A percentile compares a stretch with the other conserved stretches of the same genome.
Conservation (phyloP, 225 moss, liverwort and hornwort genomes). For the Polytrichum commune region DNA sequence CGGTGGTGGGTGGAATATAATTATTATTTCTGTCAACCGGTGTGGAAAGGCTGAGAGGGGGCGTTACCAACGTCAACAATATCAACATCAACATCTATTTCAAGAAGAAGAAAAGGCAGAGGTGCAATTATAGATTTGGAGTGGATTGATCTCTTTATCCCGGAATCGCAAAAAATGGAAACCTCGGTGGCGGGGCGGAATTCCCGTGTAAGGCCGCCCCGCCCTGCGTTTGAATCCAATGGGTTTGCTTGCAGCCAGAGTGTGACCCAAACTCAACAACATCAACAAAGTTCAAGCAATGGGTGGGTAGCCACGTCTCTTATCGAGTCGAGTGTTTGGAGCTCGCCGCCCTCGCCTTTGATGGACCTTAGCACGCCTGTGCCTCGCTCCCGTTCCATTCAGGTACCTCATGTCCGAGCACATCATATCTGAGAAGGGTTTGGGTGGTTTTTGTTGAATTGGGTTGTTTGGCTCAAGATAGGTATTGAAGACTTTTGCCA, state of each 20-base stretch:
- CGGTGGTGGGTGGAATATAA: neutral
- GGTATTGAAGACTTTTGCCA: neutral
- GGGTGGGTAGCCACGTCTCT: conserved; percentile 84
- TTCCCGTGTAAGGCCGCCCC: conserved; percentile 69
- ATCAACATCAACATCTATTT: no score
- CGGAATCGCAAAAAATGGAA: conserved; percentile 47
- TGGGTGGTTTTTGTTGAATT: no score
- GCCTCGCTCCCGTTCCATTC: conserved; percentile 74
- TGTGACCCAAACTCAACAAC: conserved; percentile 18
- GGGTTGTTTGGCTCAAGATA: no score
- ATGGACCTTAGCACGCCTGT: conserved; percentile 82
- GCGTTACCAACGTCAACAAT: no score
- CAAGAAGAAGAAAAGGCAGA: neutral
- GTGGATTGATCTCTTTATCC: conserved; percentile 47
- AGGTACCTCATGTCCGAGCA: conserved; percentile 28
- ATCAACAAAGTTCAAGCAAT: conserved; percentile 42
- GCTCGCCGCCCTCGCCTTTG: conserved; percentile 59
- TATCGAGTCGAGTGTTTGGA: conserved; percentile 73
- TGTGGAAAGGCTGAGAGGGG: no score
- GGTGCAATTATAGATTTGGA: conserved; percentile 51
- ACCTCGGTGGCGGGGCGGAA: conserved; percentile 86
- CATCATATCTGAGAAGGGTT: no score
- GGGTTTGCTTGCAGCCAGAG: conserved; percentile 47
- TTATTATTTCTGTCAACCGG: no score
- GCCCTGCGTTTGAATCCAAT: conserved; percentile 55